Conservation (phyloP, 2,329 filamentous ascomycete species). For the Phoma herbarum region DNA sequence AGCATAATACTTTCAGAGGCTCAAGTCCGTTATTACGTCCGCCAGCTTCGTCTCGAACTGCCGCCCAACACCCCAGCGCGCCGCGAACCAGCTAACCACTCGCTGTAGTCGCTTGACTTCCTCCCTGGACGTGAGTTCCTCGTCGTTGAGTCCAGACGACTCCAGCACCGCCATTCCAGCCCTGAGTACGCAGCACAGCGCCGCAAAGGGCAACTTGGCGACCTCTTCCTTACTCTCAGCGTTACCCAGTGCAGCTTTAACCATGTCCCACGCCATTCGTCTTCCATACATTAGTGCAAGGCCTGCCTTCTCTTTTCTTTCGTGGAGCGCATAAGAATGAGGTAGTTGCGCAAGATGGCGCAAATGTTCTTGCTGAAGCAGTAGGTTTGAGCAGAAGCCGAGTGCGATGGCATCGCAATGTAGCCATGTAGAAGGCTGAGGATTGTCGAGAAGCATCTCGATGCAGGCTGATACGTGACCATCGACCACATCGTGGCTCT, state of each 20-base stretch:
- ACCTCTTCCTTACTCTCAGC: neutral
- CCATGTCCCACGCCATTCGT: neutral
- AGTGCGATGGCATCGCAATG: conserved; percentile 6
- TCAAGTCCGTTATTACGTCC: neutral
- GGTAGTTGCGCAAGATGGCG: neutral
- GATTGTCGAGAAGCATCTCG: neutral
- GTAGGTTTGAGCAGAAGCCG: neutral
- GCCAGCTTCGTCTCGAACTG: neutral
- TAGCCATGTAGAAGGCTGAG: neutral
- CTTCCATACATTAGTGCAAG: neutral
- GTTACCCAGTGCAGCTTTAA: neutral
- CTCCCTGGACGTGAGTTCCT: neutral
- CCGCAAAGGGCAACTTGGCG: neutral
- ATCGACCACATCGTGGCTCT: neutral
- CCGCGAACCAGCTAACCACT: neutral
- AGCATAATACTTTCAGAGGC: neutral
- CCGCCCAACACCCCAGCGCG: neutral
- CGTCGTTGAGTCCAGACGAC: neutral
- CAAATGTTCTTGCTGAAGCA: neutral
- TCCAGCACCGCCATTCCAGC: neutral
- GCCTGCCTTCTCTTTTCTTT: neutral
- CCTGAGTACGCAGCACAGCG: neutral
- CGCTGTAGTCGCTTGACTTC: neutral
- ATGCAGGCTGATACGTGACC: neutral
- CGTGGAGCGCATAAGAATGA: accelerated